Evolutionary conservation across 495 filamentous ascomycete genomes (phyloP).

Genomic region (Platismatia glauca): DNA sequence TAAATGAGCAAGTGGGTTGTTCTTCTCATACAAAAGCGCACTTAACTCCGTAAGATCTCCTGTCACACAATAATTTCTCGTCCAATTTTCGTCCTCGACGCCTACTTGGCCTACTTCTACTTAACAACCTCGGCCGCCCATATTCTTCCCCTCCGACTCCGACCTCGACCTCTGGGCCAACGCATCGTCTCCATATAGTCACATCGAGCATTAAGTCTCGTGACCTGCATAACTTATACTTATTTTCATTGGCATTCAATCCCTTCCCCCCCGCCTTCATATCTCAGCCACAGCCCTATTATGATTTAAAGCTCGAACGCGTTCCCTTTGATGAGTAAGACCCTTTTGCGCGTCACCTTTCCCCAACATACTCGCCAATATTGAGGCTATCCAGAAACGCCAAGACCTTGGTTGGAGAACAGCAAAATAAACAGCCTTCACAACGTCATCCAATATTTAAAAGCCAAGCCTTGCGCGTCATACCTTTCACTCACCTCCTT

Average conservation of each 20-base stretch:
- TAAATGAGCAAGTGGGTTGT: not conserved
- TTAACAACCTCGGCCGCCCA: not conserved
- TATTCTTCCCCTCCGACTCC: not conserved
- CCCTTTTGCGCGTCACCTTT: not conserved
- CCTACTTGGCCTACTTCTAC: not conserved
- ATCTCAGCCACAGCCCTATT: not conserved
- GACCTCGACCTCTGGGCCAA: not conserved
- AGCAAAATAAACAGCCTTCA: not conserved
- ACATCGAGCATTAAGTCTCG: slow-evolving; percentile 3
- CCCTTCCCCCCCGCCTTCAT: not conserved
- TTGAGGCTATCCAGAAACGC: not conserved
- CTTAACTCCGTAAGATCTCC: not conserved
- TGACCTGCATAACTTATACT: slow-evolving; percentile 6
- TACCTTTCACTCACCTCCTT: not conserved
- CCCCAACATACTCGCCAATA: not conserved
- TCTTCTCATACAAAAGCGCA: not conserved
- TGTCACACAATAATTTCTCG: not conserved
- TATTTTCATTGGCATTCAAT: too few relatives aligned
- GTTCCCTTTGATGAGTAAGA: not conserved
- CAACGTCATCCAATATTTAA: not conserved
- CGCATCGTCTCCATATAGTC: too few relatives aligned
- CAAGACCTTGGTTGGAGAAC: not conserved
- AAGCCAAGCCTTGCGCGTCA: not conserved
- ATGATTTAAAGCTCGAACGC: not conserved
- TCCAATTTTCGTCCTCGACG: not conserved